Percentiles rank a stretch among this genome's conserved stretches.
These are phyloP conservation scores for Cornus suecica DNA, from an alignment of 148 eudicot species.

Conservation along the genomic window DNA sequence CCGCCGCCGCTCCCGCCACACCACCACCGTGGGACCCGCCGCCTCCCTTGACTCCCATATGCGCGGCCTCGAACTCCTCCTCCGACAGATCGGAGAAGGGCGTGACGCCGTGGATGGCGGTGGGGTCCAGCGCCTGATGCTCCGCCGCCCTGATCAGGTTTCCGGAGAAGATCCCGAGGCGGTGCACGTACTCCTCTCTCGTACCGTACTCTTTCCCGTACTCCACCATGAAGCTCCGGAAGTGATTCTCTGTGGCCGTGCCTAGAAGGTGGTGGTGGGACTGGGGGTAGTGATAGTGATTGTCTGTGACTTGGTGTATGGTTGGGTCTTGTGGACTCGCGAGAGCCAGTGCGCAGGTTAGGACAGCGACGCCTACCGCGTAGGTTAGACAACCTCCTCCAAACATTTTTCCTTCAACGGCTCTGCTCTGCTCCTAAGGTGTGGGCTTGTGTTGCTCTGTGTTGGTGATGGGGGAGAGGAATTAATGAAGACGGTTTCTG, in stretches of 20 bases:
- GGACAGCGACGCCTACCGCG: constrained; percentile 14
- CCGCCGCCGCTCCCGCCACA: constrained; percentile 19
- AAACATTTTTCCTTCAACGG: constrained; percentile 8
- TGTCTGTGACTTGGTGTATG: constrained; percentile 42
- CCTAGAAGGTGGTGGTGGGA: constrained; percentile 21
- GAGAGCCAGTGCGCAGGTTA: constrained; percentile 27
- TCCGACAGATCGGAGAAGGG: constrained; percentile 65
- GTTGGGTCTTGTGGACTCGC: constrained; percentile 20
- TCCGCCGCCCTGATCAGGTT: constrained; percentile 73
- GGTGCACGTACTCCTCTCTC: constrained; percentile 60
- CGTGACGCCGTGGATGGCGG: constrained; percentile 85
- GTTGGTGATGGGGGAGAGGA: no score
- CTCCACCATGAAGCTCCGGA: constrained; percentile 44
- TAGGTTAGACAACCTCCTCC: constrained; percentile 16
- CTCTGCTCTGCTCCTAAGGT: background rate
- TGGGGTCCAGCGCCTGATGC: constrained; percentile 86
- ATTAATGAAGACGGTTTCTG: no score
- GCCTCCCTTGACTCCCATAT: constrained; percentile 46
- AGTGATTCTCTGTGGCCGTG: constrained; percentile 40
- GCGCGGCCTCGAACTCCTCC: constrained; percentile 63
- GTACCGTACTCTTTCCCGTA: constrained; percentile 60
- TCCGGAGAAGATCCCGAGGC: constrained; percentile 58
- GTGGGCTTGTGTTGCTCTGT: background rate
- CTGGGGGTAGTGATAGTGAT: background rate
- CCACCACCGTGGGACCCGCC: constrained; percentile 8